Conservation (phyloP, 1,139 yeast species). For the Saccharomycopsis phalli region DNA sequence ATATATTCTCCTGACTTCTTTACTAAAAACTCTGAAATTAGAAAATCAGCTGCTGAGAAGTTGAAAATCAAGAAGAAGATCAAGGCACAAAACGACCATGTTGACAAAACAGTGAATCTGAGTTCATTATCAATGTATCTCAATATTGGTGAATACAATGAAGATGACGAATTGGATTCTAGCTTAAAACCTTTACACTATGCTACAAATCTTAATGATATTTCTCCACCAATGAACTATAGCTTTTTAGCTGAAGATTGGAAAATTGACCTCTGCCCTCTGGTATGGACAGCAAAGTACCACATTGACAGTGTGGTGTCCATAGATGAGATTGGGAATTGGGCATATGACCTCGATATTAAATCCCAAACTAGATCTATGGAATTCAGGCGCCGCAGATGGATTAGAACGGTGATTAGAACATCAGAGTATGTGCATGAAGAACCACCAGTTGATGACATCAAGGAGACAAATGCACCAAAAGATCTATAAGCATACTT, state of each 20-base stretch:
- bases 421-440: no score
- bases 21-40: slow-evolving; percentile 17
- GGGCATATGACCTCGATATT: slow-evolving; percentile 58
- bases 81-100: slow-evolving; percentile 11
- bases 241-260: slow-evolving; percentile 29
- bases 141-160: slow-evolving; percentile 5
- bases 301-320: slow-evolving; percentile 44
- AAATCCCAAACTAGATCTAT: slow-evolving; percentile 23
- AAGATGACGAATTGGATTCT: neutral
- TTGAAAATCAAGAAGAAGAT: slow-evolving; percentile 10
- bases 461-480: no score
- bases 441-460: no score
- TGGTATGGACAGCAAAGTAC: slow-evolving; percentile 46
- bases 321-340: slow-evolving; percentile 61
- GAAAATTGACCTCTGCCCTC: slow-evolving; percentile 52
- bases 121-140: slow-evolving; percentile 8
- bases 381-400: slow-evolving; percentile 43
- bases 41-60: slow-evolving; percentile 10
- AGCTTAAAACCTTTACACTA: neutral
- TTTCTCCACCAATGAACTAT: slow-evolving; percentile 11
- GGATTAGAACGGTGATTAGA: slow-evolving; percentile 33
- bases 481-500: no score
- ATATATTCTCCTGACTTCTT: slow-evolving; percentile 21
- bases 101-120: slow-evolving; percentile 2
- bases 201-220: slow-evolving; percentile 5